Evolutionary conservation across 2,329 filamentous ascomycete species (phyloP).

Genomic region (Cephalotrichum gorgonifer): DNA sequence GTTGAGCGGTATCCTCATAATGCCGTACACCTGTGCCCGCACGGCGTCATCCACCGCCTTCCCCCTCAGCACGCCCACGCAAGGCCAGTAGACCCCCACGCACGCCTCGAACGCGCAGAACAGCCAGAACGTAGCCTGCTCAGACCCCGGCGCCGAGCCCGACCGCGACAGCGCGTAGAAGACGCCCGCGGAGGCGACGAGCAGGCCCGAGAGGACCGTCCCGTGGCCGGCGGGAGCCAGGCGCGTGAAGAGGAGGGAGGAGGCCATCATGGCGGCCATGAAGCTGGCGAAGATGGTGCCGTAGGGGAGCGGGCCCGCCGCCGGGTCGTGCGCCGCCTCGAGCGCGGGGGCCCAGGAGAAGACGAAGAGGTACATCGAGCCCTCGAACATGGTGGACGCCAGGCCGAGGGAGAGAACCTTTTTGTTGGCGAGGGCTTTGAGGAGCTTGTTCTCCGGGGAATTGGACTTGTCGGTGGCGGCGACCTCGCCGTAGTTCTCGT

Average conservation of each 20-base stretch:
- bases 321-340: constrained; percentile 19
- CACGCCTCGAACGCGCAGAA: constrained; percentile 46
- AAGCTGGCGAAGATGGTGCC: constrained; percentile 46
- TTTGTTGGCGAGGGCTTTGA: constrained; percentile 23
- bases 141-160: constrained; percentile 19
- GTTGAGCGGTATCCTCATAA: constrained; percentile 47
- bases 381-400: constrained; percentile 45
- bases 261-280: constrained; percentile 49
- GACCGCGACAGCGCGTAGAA: constrained; percentile 26
- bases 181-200: constrained; percentile 23
- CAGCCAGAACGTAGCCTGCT: constrained; percentile 36
- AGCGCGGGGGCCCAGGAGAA: constrained; percentile 49
- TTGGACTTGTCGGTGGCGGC: constrained; percentile 2
- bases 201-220: constrained; percentile 22
- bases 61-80: constrained; percentile 41
- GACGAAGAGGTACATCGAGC: constrained; percentile 49
- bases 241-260: constrained; percentile 38
- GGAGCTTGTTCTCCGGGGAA: constrained; percentile 6
- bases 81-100: constrained; percentile 46
- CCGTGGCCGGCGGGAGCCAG: constrained; percentile 1
- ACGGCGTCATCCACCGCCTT: constrained; percentile 39
- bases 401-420: constrained; percentile 38
- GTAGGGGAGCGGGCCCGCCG: constrained; percentile 22
- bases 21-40: constrained; percentile 40
- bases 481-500: constrained; percentile 36